Evolutionary conservation across 805 yeast genomes (phyloP).

Genomic region (Metschnikowia anglica): DNA sequence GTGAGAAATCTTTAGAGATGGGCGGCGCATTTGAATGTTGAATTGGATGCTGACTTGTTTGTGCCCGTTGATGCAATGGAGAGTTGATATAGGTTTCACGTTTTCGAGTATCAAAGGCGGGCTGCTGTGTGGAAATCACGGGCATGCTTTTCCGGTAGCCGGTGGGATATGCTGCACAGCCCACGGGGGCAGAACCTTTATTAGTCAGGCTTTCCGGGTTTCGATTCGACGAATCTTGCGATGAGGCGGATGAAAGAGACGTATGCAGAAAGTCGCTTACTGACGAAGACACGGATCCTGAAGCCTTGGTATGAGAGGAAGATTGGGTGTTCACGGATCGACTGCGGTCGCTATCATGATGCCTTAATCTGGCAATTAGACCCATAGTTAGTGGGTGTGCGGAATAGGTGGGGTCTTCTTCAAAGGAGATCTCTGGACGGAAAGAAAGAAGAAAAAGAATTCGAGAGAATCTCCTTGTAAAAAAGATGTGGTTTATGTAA

Average conservation of each 20-base stretch:
- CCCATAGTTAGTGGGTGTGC: conserved; percentile 20
- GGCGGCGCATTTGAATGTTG: no score
- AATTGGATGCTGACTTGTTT: no score
- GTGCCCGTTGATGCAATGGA: no score
- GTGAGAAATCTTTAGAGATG: no score
- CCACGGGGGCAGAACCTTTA: not conserved
- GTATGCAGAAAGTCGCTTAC: conserved; percentile 37
- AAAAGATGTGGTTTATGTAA: not conserved
- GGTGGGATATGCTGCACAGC: not conserved
- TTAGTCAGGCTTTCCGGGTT: conserved; percentile 1
- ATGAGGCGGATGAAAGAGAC: conserved; percentile 33
- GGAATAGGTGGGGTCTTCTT: not conserved
- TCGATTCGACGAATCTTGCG: conserved; percentile 13
- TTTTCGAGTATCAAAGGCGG: not conserved
- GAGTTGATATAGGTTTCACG: not conserved
- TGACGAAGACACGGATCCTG: conserved; percentile 12
- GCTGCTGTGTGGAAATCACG: not conserved
- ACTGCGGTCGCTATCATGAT: conserved; percentile 11
- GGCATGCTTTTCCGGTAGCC: conserved; percentile 11
- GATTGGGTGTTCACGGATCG: conserved; percentile 1
- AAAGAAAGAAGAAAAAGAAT: not conserved
- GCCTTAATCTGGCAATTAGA: conserved; percentile 23
- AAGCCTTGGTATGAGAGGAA: conserved; percentile 10
- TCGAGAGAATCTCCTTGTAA: no score
- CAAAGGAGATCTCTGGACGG: not conserved